Evolutionary conservation across 2,329 filamentous ascomycete genomes (phyloP), one percentile per base, ranked within the genome.

Genomic region (Paracorniculantispora psalliotae): DNA sequence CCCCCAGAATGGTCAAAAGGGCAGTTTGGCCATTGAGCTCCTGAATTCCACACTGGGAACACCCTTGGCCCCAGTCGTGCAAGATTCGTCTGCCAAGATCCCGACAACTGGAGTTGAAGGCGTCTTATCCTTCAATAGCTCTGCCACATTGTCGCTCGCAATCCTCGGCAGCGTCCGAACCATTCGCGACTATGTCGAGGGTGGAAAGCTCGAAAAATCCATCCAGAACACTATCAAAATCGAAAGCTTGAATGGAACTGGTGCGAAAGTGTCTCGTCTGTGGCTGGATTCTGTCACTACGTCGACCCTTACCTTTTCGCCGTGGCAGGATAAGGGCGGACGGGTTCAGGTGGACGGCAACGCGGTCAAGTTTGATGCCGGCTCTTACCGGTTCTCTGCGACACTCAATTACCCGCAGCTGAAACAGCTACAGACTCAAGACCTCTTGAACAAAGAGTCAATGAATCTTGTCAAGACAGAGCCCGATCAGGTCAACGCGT

Each of bases 251-350:
- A 67, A 72, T 1, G 69, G 72, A 13, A 78, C 77, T 2, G 78
- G 78, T 2, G 77, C 78, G 1, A 68, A 75, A 2, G 67, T 87
- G 3, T 77, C 74, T 7, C 76, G 84, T 4, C 68, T 79, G 1
- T 88, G 85, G 85, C 74, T 88, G 1, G 85, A 88, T 64, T 84
- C 85, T 59, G 71, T 77, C 2, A 88, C 85, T 0, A 81, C 79
- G 0, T 83, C 81, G 0, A 78, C 72, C 1, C 67, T 88, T 1
- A 75, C 71, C 2, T 78, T 87, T 46, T 69, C 71, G 1, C 76
- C 77, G 0, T 65, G 64, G 61, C 65, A 64, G 15, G 66, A 64
- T 13, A 61, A 63, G 2, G 61, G 68, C 13, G 63, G 61, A 41
- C 63, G 67, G 1, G 72, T 80, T 13, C 68, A 66, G 4, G 67